Conservation (phyloP, 352 stramenopile genomes). For the Pythium sukuiense region DNA sequence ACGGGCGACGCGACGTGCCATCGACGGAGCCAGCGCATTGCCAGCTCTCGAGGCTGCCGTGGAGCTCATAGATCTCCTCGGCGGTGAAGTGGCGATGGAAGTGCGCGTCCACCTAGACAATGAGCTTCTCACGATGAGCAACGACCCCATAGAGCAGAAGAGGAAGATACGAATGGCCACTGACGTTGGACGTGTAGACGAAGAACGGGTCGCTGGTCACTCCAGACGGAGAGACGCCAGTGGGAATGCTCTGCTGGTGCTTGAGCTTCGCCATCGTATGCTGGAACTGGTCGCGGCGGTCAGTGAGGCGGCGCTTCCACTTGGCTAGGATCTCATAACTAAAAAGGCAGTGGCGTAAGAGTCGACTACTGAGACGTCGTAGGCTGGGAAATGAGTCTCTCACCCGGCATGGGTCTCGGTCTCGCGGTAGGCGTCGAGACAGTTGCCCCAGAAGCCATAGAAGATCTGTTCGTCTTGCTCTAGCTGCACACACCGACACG, state of each 20-base stretch:
- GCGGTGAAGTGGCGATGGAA: slow-evolving; percentile 73
- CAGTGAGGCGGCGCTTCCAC: slow-evolving; percentile 42
- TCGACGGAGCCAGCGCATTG: slow-evolving; percentile 65
- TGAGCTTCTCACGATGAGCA: background rate
- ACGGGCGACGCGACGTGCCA: slow-evolving; percentile 35
- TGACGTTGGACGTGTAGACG: slow-evolving; percentile 91
- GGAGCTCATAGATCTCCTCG: slow-evolving; percentile 86
- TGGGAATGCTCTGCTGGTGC: slow-evolving; percentile 33
- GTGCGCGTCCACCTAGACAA: slow-evolving; percentile 81
- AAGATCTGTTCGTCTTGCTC: slow-evolving; percentile 82
- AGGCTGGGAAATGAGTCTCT: background rate
- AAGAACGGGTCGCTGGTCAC: slow-evolving; percentile 83
- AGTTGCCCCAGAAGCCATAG: slow-evolving; percentile 92
- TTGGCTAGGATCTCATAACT: slow-evolving; percentile 61
- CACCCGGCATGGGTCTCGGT: slow-evolving; percentile 74
- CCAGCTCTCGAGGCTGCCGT: slow-evolving; percentile 84
- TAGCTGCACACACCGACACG: slow-evolving; percentile 34
- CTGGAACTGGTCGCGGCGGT: slow-evolving; percentile 31
- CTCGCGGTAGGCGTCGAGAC: slow-evolving; percentile 84
- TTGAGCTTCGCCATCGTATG: slow-evolving; percentile 42
- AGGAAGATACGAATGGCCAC: background rate
- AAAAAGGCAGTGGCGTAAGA: background rate
- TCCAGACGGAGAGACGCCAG: slow-evolving; percentile 23
- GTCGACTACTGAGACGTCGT: slow-evolving; percentile 2
- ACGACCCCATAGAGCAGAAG: background rate